Conservation (phyloP, 352 stramenopile genomes). For the Blastocystis sp. region DNA sequence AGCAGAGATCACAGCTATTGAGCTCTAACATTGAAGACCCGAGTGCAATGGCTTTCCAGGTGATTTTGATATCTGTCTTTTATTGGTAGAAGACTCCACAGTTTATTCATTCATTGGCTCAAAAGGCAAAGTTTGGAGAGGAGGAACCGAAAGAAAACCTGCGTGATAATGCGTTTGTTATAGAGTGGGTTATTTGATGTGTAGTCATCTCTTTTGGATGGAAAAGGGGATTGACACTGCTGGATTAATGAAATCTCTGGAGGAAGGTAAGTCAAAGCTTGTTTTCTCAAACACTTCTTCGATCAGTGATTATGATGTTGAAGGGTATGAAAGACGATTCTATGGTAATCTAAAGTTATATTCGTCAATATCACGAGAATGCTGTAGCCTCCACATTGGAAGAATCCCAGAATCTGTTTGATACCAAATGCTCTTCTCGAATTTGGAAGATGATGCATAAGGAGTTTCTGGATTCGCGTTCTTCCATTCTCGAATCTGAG, state of each 20-base stretch:
- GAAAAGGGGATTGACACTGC: conserved; percentile 39
- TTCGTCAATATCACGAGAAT: conserved; percentile 43
- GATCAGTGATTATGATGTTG: conserved; percentile 43
- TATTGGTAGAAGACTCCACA: background rate
- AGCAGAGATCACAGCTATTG: conserved; percentile 4
- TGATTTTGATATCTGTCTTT: background rate
- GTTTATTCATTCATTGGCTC: conserved; percentile 31
- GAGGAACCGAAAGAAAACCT: background rate
- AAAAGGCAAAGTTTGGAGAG: conserved; percentile 45
- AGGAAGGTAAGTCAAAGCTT: conserved; percentile 30
- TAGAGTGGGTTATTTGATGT: background rate
- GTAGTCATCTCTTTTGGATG: conserved; percentile 51
- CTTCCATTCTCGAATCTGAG: conserved; percentile 17
- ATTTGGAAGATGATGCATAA: conserved; percentile 57
- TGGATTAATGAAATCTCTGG: conserved; percentile 4
- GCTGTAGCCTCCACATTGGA: conserved; percentile 10
- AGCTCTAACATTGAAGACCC: background rate
- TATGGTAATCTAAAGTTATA: background rate
- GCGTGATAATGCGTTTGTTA: conserved; percentile 6
- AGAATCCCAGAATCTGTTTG: conserved; percentile 11
- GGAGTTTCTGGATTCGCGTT: background rate
- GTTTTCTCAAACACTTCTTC: background rate
- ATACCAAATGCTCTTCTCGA: background rate
- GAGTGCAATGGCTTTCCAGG: background rate
- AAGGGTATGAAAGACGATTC: background rate